Evolutionary conservation across 73 alveolate genomes (phyloP).

Genomic region (Paramecium biaurelia): DNA sequence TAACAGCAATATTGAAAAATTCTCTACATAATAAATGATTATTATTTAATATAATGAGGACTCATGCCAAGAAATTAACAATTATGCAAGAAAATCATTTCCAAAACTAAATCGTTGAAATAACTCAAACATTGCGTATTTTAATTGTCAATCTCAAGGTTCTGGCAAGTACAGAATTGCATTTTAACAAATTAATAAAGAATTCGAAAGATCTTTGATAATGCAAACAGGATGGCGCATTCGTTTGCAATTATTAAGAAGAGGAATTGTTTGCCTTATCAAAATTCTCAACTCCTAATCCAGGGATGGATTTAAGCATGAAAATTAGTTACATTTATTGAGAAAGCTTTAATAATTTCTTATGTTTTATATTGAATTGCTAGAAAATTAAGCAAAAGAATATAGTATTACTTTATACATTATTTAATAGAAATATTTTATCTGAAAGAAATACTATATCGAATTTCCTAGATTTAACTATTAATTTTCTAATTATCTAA

Average conservation of each 20-base stretch:
- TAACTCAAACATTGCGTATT: background rate
- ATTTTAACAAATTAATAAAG: background rate
- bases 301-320: background rate
- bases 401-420: background rate
- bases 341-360: background rate
- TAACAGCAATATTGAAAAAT: background rate
- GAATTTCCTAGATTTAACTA: background rate
- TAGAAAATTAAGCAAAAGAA: background rate
- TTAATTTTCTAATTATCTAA: background rate
- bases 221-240: conserved; percentile 5
- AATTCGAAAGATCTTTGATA: background rate
- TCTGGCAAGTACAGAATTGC: background rate
- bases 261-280: conserved; percentile 18
- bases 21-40: background rate
- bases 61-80: background rate
- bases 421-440: background rate
- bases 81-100: background rate
- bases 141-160: background rate
- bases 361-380: background rate
- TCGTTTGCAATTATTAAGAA: background rate
- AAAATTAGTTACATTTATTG: background rate
- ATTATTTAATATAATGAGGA: conserved; percentile 25
- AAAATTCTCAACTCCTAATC: background rate
- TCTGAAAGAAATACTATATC: background rate
- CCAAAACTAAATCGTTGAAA: background rate